Evolutionary conservation across 2,329 filamentous ascomycete species (phyloP), one percentile per base, ranked within the genome.

Genomic region (Fusarium nygamai): DNA sequence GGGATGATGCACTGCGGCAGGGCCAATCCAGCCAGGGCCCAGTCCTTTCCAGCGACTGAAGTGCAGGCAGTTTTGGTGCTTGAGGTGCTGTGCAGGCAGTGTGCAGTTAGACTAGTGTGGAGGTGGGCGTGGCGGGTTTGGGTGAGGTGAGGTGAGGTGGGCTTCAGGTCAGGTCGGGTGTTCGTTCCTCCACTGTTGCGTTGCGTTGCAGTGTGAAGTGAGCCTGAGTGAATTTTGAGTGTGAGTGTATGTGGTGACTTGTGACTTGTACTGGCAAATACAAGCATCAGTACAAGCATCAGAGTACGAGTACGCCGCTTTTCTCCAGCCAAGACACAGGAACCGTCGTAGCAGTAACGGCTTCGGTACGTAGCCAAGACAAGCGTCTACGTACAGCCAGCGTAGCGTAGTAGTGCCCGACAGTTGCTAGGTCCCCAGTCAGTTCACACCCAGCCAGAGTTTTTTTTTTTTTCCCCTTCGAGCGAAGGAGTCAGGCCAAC

Each of bases 81-180:
- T n/a, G 48, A 53, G 48, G 48, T 67, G 64, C 50, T 47, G 64
- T 38, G 65, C 63, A 67, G 46, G 46, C 41, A 58, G 64, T 59
- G 64, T 61, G 33, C 46, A 53, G 38, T 67, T 63, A 47, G 44
- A 29, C 44, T 29, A 74, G 72, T 76, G 76, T 74, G 77, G 76
- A 78, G 74, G 75, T 76, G 73, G 70, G 73, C 67, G 76, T 78
- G 75, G 76, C 67, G 63, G 73, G 50, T 50, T n/a, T n/a, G n/a
- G n/a, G n/a, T 48, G 29, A 31, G 54, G 54, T 53, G 48, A 51
- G 46, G 27, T 31, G 46, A 33, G 50, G 50, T 46, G 39, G 54
- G 39, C 60, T 69, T 64, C 38, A 69, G 50, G 64, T 44, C 53
- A 48, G 53, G 64, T 71, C 61, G 72, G 73, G 67, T 66, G 67